Percentiles rank a stretch among this genome's conserved stretches.
phyloP scores from a whole-genome alignment of 2,329 filamentous ascomycete genomes.

The Delphinella strobiligena region DNA sequence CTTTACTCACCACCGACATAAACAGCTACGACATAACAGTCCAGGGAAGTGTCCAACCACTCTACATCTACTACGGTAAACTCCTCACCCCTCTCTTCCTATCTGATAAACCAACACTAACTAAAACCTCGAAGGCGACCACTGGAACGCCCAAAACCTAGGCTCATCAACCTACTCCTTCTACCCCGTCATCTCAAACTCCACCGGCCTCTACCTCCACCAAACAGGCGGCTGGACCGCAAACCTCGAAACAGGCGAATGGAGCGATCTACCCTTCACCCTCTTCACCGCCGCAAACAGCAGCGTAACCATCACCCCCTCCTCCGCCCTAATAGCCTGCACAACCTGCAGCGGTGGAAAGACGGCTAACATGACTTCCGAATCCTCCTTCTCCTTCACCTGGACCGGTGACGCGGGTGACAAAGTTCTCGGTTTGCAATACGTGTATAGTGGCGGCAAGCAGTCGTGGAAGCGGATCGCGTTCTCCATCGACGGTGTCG shows the following conservation, averaged over 20 bases:
- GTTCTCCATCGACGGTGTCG: conserved; percentile 12
- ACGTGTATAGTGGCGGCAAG: conserved; percentile 15
- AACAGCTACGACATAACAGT: conserved; percentile 44
- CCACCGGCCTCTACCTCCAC: conserved; percentile 11
- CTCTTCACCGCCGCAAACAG: conserved; percentile 9
- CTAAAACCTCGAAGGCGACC: no score
- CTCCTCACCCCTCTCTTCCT: no score
- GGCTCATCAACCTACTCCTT: conserved; percentile 16
- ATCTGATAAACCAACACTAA: no score
- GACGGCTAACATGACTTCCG: conserved; percentile 13
- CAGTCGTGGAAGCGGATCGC: conserved; percentile 14
- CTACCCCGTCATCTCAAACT: conserved; percentile 15
- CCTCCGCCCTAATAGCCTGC: conserved; percentile 10
- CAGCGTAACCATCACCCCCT: conserved; percentile 9
- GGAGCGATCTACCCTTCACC: conserved; percentile 13
- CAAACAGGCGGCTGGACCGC: conserved; percentile 16
- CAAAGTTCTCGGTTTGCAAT: conserved; percentile 14
- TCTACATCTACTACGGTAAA: conserved; percentile 49
- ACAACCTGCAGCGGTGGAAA: conserved; percentile 12
- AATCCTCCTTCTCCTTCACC: conserved; percentile 13
- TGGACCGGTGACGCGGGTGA: conserved; percentile 12
- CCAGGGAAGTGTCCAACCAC: conserved; percentile 23
- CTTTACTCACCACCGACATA: no score
- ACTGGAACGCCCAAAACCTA: conserved; percentile 51
- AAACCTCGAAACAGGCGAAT: conserved; percentile 14